Conservation (phyloP, 805 yeast genomes). For the Hanseniaspora jakobsenii region DNA sequence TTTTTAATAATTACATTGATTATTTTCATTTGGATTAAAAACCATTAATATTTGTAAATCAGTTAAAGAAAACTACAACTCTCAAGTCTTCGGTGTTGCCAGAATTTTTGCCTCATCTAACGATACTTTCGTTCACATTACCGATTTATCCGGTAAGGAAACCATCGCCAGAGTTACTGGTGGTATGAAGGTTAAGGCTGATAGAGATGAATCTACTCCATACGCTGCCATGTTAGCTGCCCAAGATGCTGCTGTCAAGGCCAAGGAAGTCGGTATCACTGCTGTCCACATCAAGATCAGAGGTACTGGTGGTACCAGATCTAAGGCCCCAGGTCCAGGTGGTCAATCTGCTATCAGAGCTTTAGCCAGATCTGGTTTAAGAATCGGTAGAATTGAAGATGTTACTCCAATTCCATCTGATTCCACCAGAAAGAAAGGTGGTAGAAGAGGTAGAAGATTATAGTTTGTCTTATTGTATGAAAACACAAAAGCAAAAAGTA, state of each 20-base stretch:
- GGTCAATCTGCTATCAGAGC: constrained; percentile 99
- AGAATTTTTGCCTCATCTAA: constrained; percentile 99
- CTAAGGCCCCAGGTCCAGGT: constrained; percentile 99
- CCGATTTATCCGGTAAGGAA: constrained; percentile 99
- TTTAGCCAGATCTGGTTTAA: constrained; percentile 98
- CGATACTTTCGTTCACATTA: constrained; percentile 99
- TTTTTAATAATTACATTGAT: no score
- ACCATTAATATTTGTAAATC: constrained; percentile 16
- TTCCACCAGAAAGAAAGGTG: constrained; percentile 99
- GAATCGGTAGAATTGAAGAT: constrained; percentile 99
- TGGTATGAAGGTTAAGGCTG: constrained; percentile 99
- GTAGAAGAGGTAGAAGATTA: constrained; percentile 99
- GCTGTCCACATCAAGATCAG: constrained; percentile 99
- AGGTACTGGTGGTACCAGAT: constrained; percentile 99
- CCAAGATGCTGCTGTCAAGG: constrained; percentile 96
- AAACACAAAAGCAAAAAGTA: no score
- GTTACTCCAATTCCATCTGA: constrained; percentile 99
- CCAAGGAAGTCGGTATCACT: constrained; percentile 99
- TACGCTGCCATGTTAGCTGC: constrained; percentile 99
- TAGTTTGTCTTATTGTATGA: constrained; percentile 30
- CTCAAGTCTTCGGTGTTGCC: constrained; percentile 99
- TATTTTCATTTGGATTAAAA: constrained; percentile 10
- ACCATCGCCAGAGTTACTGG: constrained; percentile 99
- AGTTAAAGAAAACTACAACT: constrained; percentile 66
- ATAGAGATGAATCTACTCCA: constrained; percentile 99